These are phyloP conservation scores for Lachancea quebecensis DNA, from an alignment of 805 yeast species.

Conservation along the genomic window DNA sequence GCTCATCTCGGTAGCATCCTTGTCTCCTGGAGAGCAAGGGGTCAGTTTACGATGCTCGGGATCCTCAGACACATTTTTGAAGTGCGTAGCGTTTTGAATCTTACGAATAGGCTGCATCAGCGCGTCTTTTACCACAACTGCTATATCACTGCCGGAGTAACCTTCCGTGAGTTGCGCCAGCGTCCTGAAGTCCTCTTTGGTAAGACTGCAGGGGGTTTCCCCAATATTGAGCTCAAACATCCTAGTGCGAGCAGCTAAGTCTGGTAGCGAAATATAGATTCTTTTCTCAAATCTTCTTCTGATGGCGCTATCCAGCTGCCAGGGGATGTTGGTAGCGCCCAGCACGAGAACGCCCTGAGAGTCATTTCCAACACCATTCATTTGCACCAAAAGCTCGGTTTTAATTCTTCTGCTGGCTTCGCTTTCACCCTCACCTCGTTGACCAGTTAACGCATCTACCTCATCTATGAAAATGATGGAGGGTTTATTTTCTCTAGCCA, in stretches of 20 bases:
- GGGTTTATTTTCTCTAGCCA: conserved; percentile 96
- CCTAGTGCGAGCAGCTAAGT: conserved; percentile 79
- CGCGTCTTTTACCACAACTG: conserved; percentile 95
- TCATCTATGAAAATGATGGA: conserved; percentile 95
- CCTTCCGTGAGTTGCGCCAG: conserved; percentile 95
- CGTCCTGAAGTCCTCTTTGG: conserved; percentile 63
- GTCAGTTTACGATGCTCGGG: conserved; percentile 44
- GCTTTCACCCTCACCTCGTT: conserved; percentile 95
- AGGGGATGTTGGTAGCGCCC: conserved; percentile 97
- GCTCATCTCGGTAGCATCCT: conserved; percentile 75
- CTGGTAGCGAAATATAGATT: conserved; percentile 93
- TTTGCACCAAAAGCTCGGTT: conserved; percentile 91
- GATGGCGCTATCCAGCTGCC: conserved; percentile 97
- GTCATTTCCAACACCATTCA: conserved; percentile 99
- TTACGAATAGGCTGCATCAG: conserved; percentile 96
- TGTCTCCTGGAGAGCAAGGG: conserved; percentile 98
- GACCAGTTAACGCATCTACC: conserved; percentile 96
- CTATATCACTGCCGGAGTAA: conserved; percentile 94
- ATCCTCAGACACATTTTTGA: conserved; percentile 49
- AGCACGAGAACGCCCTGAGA: conserved; percentile 85
- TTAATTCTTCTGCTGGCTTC: conserved; percentile 95
- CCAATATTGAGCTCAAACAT: conserved; percentile 96
- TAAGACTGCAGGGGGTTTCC: conserved; percentile 73
- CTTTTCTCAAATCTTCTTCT: conserved; percentile 94
- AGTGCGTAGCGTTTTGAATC: conserved; percentile 94